Conservation (phyloP, 1,284 basidiomycete species). For the Phellinidium pouzarii region DNA sequence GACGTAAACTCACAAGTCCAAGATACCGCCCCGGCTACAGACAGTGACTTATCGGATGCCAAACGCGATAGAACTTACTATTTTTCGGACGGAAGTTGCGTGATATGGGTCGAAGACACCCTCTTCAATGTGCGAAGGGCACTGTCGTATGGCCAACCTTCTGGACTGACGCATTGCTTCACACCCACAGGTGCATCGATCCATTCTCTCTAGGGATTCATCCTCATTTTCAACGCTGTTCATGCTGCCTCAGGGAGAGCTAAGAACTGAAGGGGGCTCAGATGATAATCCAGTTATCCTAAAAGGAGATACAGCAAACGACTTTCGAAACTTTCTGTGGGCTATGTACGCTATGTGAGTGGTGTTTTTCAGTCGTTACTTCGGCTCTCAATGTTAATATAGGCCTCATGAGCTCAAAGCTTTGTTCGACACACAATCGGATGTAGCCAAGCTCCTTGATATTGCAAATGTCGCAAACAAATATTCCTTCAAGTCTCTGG, state of each 20-base stretch:
- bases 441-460: conserved; percentile 50
- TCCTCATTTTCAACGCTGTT: conserved; percentile 62
- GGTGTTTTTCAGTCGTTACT: conserved; percentile 13
- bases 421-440: conserved; percentile 38
- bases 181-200: conserved; percentile 50
- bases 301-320: conserved; percentile 47
- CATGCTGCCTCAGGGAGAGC: conserved; percentile 46
- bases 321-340: conserved; percentile 60
- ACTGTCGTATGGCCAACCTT: not conserved
- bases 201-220: conserved; percentile 52
- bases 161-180: not conserved
- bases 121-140: conserved; percentile 30
- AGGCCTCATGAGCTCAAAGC: conserved; percentile 53
- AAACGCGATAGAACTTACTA: conserved; percentile 28
- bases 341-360: conserved; percentile 54
- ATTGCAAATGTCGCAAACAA: conserved; percentile 58
- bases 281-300: conserved; percentile 60
- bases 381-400: conserved; percentile 9
- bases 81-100: conserved; percentile 30
- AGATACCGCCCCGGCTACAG: no score
- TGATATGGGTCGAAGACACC: conserved; percentile 29
- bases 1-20: no score
- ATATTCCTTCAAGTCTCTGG: conserved; percentile 61
- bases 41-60: no score
- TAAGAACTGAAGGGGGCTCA: conserved; percentile 43